Evolutionary conservation across 176 grass and related monocot genomes (phyloP), one percentile per base, ranked within the genome.

Genomic region (Guadua angustifolia): DNA sequence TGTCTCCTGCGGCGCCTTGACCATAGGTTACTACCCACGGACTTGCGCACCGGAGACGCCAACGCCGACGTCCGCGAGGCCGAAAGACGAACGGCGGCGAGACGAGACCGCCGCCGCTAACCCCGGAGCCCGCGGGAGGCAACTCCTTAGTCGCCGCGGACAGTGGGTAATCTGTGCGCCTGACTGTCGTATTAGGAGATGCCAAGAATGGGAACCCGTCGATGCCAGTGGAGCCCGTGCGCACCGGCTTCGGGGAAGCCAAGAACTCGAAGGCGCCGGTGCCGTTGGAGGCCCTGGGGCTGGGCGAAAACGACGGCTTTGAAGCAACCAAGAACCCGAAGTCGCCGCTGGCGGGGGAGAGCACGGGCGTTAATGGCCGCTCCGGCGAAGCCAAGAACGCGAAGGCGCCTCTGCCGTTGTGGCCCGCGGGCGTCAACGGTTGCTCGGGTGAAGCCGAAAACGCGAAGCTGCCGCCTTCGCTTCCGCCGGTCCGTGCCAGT

Each of bases 1-100:
- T 73, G 59, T 42, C 21, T 73, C 69, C 55, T 57, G 12, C 39
- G 42, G 69, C 56, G 56, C 19, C 56, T 26, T 63, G 69, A 61
- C 81, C 55, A 71, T 11, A 82, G 80, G 69, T 19, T 73, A 40
- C 69, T 33, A 18, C 42, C 10, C 25, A 8, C 22, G 42, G 55
- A 3, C 42, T 83, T 62, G 55, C 13, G 26, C 68, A 2, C 18
- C 42, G 67, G 80, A 36, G 35, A 36, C 35, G 4, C 35, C 19
- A 52, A 60, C 17, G 36, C 18, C 39, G 80, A 58, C 52, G 39
- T 45, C 80, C 22, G 47, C 9, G 10, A 19, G 36, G 52, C 25
- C 18, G 69, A 6, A 73, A 42, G 39, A 71, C 25, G 39, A 59
- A 43, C 29, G 39, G 66, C 22, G 52, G 38, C 52, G 52, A 57